These are phyloP conservation scores for Xenoacremonium recifei DNA, from an alignment of 2,329 filamentous ascomycete species.

Conservation along the genomic window DNA sequence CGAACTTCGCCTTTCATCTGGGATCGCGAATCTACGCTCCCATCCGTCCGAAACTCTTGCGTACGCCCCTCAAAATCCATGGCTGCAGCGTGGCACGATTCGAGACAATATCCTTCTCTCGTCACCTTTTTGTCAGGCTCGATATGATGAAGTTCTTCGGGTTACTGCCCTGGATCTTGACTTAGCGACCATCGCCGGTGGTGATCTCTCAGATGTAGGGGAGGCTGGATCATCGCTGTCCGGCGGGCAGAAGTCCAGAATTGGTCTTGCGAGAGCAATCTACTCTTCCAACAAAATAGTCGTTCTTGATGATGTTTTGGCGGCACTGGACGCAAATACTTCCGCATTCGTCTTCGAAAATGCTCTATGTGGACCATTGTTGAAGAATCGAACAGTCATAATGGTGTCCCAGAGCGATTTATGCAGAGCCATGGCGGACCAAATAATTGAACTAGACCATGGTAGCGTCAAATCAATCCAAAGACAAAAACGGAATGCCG, in stretches of 20 bases:
- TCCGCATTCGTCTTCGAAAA: slow-evolving; percentile 2
- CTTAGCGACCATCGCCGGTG: slow-evolving; percentile 65
- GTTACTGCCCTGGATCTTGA: slow-evolving; percentile 72
- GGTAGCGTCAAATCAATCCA: background rate
- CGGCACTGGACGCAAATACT: slow-evolving; percentile 60
- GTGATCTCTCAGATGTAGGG: slow-evolving; percentile 63
- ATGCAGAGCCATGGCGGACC: background rate
- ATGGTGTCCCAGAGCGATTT: slow-evolving; percentile 1
- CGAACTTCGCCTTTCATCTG: slow-evolving; percentile 58
- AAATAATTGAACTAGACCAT: background rate
- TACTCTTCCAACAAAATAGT: slow-evolving; percentile 16
- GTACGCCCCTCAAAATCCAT: slow-evolving; percentile 55
- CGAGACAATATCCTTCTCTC: slow-evolving; percentile 72
- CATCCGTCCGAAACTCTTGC: slow-evolving; percentile 2
- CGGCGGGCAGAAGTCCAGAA: slow-evolving; percentile 14
- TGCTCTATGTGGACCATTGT: slow-evolving; percentile 3
- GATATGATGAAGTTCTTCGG: slow-evolving; percentile 66
- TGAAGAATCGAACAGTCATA: slow-evolving; percentile 5
- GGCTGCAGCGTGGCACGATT: slow-evolving; percentile 75
- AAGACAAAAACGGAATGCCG: background rate
- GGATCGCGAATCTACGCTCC: slow-evolving; percentile 42
- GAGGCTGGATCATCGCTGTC: slow-evolving; percentile 13
- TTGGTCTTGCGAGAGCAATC: slow-evolving; percentile 20
- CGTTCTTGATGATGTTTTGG: slow-evolving; percentile 74
- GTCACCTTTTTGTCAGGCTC: slow-evolving; percentile 58